Conservation (phyloP, 257 asterid species). For the Ilex aquifolium region DNA sequence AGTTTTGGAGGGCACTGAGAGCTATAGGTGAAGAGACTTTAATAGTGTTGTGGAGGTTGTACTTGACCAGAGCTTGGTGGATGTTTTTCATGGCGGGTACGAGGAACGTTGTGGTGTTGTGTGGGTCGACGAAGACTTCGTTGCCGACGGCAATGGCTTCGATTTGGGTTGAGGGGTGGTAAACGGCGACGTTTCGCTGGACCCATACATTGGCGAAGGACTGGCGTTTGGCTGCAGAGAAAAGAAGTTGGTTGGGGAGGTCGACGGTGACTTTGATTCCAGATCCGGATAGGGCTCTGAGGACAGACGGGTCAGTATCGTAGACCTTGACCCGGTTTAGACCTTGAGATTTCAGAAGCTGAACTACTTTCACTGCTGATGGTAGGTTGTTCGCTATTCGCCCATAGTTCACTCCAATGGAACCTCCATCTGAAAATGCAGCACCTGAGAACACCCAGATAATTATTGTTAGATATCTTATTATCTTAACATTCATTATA, state of each 20-base stretch:
- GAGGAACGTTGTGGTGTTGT: slow-evolving; percentile 66
- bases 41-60: slow-evolving; percentile 35
- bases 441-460: not conserved
- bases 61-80: slow-evolving; percentile 53
- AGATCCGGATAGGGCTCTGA: slow-evolving; percentile 66
- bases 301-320: slow-evolving; percentile 82
- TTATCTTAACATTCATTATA: not conserved
- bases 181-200: slow-evolving; percentile 45
- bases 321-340: slow-evolving; percentile 67
- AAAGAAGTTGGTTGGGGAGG: slow-evolving; percentile 87
- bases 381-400: slow-evolving; percentile 81
- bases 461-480: not conserved
- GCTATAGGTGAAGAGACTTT: slow-evolving; percentile 85
- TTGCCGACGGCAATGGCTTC: slow-evolving; percentile 91
- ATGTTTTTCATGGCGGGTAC: slow-evolving; percentile 70
- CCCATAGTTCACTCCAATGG: slow-evolving; percentile 83
- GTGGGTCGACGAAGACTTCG: slow-evolving; percentile 78
- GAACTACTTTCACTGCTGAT: slow-evolving; percentile 57
- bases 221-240: slow-evolving; percentile 51
- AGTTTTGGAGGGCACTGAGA: slow-evolving; percentile 63
- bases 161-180: slow-evolving; percentile 60
- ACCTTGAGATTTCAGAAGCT: slow-evolving; percentile 64
- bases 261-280: slow-evolving; percentile 61
- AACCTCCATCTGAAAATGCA: slow-evolving; percentile 31
- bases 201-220: slow-evolving; percentile 75